Evolutionary conservation across 768 basidiomycete genomes (phyloP).

Genomic region (Clitopilus hobsonii): DNA sequence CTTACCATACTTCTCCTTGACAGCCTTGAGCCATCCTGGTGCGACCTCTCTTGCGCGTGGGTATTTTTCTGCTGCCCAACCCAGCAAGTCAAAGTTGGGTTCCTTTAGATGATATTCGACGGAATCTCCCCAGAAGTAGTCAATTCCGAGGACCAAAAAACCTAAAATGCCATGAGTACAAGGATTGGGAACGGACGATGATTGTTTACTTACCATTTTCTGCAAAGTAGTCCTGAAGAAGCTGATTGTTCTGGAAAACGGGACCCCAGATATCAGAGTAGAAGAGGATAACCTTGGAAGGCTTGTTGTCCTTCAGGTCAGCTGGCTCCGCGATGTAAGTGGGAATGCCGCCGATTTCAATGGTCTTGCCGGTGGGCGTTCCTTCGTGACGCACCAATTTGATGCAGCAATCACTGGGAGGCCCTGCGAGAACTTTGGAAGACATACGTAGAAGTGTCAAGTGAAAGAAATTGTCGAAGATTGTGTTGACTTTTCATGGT

Average conservation of each 20-base stretch:
- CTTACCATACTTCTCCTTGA: constrained; percentile 34
- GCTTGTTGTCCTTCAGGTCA: not conserved
- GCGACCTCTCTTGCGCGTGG: not conserved
- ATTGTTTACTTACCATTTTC: constrained; percentile 36
- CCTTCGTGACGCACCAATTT: constrained; percentile 48
- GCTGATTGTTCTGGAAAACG: constrained; percentile 51
- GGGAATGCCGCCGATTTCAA: constrained; percentile 35
- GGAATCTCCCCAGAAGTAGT: constrained; percentile 62
- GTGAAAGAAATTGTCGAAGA: not conserved
- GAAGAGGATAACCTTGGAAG: constrained; percentile 44
- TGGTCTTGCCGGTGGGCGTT: constrained; percentile 35
- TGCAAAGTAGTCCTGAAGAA: constrained; percentile 64
- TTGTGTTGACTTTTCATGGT: too few species aligned
- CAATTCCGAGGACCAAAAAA: constrained; percentile 52
- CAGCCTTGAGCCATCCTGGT: constrained; percentile 49
- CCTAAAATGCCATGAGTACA: constrained; percentile 28
- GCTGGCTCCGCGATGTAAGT: constrained; percentile 53
- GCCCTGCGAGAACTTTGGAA: constrained; percentile 28
- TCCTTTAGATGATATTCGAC: constrained; percentile 33
- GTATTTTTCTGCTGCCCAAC: not conserved
- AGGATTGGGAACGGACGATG: not conserved
- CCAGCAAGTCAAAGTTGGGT: constrained; percentile 5
- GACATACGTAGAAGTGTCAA: not conserved
- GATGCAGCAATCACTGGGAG: constrained; percentile 50
- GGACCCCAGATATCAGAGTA: constrained; percentile 60